These are phyloP conservation scores for Pugionium cornutum DNA, from an alignment of 345 rosid genomes.

Conservation along the genomic window DNA sequence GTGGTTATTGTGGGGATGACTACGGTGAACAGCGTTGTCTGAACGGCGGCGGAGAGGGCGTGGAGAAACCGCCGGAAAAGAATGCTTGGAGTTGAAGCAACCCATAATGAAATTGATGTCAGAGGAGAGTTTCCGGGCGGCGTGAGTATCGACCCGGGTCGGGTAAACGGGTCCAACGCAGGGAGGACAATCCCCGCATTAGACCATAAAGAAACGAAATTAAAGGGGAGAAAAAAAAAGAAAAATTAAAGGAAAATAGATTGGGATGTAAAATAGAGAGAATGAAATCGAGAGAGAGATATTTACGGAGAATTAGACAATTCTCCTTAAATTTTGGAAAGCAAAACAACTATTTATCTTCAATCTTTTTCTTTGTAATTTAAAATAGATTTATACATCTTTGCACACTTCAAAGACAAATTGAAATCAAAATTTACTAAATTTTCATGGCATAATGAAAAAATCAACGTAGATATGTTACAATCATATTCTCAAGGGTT, in stretches of 20 bases:
- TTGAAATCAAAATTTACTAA: background rate
- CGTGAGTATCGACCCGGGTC: constrained; percentile 62
- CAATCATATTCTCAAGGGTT: constrained; percentile 7
- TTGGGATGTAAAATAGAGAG: constrained; percentile 34
- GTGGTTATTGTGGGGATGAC: constrained; percentile 36
- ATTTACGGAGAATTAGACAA: constrained; percentile 29
- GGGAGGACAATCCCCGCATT: constrained; percentile 49
- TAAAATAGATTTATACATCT: constrained; percentile 19
- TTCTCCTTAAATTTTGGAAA: constrained; percentile 38
- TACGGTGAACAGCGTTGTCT: constrained; percentile 14
- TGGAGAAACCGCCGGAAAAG: constrained; percentile 40
- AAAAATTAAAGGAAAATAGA: constrained; percentile 23
- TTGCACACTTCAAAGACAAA: background rate
- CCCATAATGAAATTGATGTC: constrained; percentile 49
- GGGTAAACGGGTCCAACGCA: constrained; percentile 58
- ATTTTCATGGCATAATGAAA: background rate
- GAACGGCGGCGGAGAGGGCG: constrained; percentile 27
- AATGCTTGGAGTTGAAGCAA: constrained; percentile 65
- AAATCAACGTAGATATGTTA: constrained; percentile 3
- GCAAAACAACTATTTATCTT: constrained; percentile 7
- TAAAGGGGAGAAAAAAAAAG: constrained; percentile 16
- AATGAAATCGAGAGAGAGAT: constrained; percentile 26
- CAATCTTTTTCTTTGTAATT: constrained; percentile 9
- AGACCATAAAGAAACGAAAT: constrained; percentile 35
- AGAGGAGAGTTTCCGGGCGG: constrained; percentile 35